phyloP scores from a whole-genome alignment of 345 rosid species.

The Citrus maxima region DNA sequence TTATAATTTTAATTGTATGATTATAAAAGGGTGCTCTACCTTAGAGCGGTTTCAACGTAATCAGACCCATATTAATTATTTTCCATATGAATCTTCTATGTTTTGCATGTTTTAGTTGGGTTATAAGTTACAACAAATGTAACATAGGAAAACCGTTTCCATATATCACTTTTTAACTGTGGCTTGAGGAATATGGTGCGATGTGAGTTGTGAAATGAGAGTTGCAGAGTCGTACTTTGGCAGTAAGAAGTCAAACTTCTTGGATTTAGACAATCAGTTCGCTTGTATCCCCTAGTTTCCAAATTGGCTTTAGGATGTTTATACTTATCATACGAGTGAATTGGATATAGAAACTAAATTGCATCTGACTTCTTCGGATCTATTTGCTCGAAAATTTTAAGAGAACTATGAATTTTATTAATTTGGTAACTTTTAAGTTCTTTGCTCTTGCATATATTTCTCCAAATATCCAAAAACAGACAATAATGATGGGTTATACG shows the following conservation, averaged over 20 bases:
- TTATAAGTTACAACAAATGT: too few species aligned
- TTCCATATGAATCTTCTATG: too few species aligned
- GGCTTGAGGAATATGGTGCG: neutral
- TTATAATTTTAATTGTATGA: too few species aligned
- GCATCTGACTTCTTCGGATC: neutral
- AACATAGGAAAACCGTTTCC: too few species aligned
- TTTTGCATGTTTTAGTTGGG: too few species aligned
- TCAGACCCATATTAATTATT: too few species aligned
- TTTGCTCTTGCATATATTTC: neutral
- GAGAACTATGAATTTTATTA: neutral
- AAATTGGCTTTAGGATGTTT: neutral
- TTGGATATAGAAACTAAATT: neutral
- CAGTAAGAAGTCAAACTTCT: neutral
- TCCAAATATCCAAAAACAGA: neutral
- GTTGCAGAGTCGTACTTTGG: neutral
- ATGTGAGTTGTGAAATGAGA: neutral
- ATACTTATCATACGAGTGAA: neutral
- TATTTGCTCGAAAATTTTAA: neutral
- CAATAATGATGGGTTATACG: neutral
- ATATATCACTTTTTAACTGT: too few species aligned
- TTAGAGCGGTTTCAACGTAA: too few species aligned
- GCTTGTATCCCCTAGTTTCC: neutral
- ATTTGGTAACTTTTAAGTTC: neutral
- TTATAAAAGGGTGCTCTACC: fast-evolving
- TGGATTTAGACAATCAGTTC: neutral